phyloP scores from a whole-genome alignment of 306 rosid species.

The Medicago truncatula region DNA sequence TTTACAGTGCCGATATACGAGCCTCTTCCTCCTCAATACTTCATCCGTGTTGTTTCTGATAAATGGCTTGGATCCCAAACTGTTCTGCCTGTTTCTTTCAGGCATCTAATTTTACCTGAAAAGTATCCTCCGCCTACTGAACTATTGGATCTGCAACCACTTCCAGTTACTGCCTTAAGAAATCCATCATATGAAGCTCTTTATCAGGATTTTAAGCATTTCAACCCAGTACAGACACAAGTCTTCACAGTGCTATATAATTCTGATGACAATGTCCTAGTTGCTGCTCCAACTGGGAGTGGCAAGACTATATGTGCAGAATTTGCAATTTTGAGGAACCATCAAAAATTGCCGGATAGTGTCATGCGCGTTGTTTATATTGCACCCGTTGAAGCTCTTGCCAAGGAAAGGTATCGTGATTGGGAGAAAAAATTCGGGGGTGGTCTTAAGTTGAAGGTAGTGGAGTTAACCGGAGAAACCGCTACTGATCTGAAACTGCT shows the following conservation, averaged over 20 bases:
- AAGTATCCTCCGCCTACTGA: constrained; percentile 97
- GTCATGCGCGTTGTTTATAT: constrained; percentile 82
- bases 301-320: constrained; percentile 96
- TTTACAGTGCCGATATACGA: constrained; percentile 89
- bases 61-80: constrained; percentile 94
- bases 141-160: constrained; percentile 85
- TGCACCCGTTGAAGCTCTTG: constrained; percentile 91
- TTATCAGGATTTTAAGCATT: constrained; percentile 73
- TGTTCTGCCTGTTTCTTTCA: constrained; percentile 91
- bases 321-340: constrained; percentile 86
- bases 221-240: constrained; percentile 95
- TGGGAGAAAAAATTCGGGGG: constrained; percentile 87
- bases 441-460: constrained; percentile 74
- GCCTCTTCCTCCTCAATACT: constrained; percentile 92
- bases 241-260: constrained; percentile 87
- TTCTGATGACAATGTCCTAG: constrained; percentile 91
- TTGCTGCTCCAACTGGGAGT: constrained; percentile 96
- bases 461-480: constrained; percentile 84
- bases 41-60: constrained; percentile 90
- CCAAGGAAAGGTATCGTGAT: constrained; percentile 78
- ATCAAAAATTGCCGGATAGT: constrained; percentile 70
- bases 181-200: constrained; percentile 49
- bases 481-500: constrained; percentile 34
- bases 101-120: constrained; percentile 88
- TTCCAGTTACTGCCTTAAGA: constrained; percentile 86